These are phyloP conservation scores for Camelina neglecta DNA, from an alignment of 345 rosid species.

Conservation along the genomic window DNA sequence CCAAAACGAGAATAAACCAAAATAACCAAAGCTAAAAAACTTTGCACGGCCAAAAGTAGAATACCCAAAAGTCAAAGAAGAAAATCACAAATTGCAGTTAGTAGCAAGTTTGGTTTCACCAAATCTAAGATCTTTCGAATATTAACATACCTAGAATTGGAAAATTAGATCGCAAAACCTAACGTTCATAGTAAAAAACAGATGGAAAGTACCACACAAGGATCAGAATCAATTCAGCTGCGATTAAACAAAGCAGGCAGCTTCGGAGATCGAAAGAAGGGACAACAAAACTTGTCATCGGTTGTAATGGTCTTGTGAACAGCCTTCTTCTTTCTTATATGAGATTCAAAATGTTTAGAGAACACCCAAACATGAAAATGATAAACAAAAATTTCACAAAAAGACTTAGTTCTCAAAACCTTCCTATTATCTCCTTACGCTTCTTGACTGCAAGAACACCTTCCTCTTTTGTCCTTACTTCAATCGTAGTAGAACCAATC, in stretches of 20 bases:
- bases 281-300: too few relatives aligned
- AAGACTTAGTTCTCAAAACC: too few relatives aligned
- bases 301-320: too few relatives aligned
- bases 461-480: too few relatives aligned
- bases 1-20: conserved; percentile 27
- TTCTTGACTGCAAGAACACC: too few relatives aligned
- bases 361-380: too few relatives aligned
- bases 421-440: too few relatives aligned
- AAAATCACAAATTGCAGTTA: conserved; percentile 25
- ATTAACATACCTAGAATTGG: conserved; percentile 25
- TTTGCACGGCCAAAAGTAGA: conserved; percentile 36
- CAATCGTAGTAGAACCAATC: too few relatives aligned
- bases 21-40: conserved; percentile 6
- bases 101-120: conserved; percentile 37
- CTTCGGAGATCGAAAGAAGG: too few relatives aligned
- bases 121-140: conserved; percentile 36
- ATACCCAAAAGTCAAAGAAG: conserved; percentile 19
- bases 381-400: too few relatives aligned
- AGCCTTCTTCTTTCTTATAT: too few relatives aligned
- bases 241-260: conserved; percentile 3
- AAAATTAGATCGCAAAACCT: conserved; percentile 24
- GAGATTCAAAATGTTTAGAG: too few relatives aligned
- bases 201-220: not conserved
- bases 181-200: not conserved
- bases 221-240: conserved; percentile 3